phyloP scores from a whole-genome alignment of 768 basidiomycete species.

The Pleurotus platypus region DNA sequence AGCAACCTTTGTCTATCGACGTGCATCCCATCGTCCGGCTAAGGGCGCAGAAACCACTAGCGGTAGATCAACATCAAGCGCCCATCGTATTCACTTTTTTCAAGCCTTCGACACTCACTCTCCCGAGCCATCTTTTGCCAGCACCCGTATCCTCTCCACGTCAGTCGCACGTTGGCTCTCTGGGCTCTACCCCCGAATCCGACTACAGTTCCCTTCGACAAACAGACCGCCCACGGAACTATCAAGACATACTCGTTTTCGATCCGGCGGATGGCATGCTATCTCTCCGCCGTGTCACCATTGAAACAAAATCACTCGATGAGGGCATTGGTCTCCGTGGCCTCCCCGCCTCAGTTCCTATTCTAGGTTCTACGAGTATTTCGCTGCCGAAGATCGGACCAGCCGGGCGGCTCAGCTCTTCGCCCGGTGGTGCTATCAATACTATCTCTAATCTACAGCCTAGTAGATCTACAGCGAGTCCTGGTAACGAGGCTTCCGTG shows the following conservation, averaged over 20 bases:
- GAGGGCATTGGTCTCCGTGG: conserved; percentile 19
- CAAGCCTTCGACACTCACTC: conserved; percentile 24
- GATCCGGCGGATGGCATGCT: conserved; percentile 56
- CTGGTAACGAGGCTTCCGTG: conserved; percentile 18
- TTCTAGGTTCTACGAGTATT: conserved; percentile 47
- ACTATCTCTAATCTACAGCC: conserved; percentile 8
- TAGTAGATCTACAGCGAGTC: neutral
- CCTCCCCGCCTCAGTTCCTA: conserved; percentile 25
- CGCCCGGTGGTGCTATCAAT: conserved; percentile 20
- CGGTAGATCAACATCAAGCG: conserved; percentile 23
- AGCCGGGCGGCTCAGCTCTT: conserved; percentile 32
- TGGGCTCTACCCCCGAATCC: conserved; percentile 20
- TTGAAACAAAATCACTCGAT: conserved; percentile 34
- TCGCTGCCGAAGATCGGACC: conserved; percentile 56
- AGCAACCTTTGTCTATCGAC: conserved; percentile 53
- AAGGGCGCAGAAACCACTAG: conserved; percentile 26
- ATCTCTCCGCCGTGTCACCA: conserved; percentile 47
- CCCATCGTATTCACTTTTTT: conserved; percentile 61
- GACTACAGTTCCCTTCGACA: conserved; percentile 25
- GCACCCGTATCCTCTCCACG: conserved; percentile 6
- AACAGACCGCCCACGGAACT: conserved; percentile 35
- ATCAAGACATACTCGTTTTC: conserved; percentile 68
- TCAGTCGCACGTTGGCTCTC: conserved; percentile 12
- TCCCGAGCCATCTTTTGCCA: conserved; percentile 38
- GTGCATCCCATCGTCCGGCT: conserved; percentile 57